Percentiles rank a stretch among this genome's conserved stretches.
phyloP scores from a whole-genome alignment of 805 yeast species.

The Lipomyces chichibuensis region DNA sequence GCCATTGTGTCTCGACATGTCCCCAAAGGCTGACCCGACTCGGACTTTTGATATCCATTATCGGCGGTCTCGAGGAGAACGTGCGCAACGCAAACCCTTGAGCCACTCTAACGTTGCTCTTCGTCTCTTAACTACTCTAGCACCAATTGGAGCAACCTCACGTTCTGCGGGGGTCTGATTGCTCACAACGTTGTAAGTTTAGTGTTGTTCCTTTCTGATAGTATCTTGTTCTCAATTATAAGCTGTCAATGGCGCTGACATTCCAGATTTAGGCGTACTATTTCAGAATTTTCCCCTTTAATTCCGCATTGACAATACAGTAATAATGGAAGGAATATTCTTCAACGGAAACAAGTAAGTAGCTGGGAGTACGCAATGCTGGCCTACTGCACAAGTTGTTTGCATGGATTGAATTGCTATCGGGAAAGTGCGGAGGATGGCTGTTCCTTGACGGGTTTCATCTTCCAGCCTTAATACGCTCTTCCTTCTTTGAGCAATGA shows the following conservation, averaged over 20 bases:
- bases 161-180: background rate
- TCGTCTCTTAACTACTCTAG: too few relatives aligned
- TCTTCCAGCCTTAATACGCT: background rate
- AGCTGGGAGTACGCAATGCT: background rate
- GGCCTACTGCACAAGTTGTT: background rate
- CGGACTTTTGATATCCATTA: too few relatives aligned
- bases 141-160: background rate
- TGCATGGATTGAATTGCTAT: background rate
- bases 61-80: too few relatives aligned
- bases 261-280: background rate
- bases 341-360: conserved; percentile 75
- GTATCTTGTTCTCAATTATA: background rate
- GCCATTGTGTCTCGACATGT: too few relatives aligned
- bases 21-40: too few relatives aligned
- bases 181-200: background rate
- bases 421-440: background rate
- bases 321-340: conserved; percentile 83
- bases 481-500: background rate
- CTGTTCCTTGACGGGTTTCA: background rate
- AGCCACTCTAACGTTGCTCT: too few relatives aligned
- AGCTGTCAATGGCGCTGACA: background rate
- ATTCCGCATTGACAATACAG: background rate
- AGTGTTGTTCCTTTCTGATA: background rate
- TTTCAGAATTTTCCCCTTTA: background rate
- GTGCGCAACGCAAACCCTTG: too few relatives aligned